phyloP scores from a whole-genome alignment of 2,329 filamentous ascomycete genomes.

The Ceratocystis harringtonii region DNA sequence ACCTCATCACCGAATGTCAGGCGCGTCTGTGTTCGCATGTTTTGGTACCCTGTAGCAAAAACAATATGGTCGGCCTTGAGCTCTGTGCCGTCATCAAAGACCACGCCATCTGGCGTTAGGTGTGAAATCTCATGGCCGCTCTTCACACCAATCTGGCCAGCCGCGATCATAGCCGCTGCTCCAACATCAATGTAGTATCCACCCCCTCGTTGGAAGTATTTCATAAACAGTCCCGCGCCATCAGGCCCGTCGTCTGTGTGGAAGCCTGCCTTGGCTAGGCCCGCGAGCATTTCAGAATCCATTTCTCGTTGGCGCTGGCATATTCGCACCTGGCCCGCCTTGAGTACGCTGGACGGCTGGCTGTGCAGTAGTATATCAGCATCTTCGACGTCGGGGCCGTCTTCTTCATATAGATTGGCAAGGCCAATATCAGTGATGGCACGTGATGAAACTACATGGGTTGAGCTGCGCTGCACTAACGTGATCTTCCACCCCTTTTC shows the following conservation, averaged over 20 bases:
- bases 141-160: conserved; percentile 49
- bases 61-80: conserved; percentile 49
- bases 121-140: conserved; percentile 40
- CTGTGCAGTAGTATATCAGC: conserved; percentile 47
- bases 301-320: conserved; percentile 24
- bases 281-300: conserved; percentile 29
- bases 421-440: conserved; percentile 38
- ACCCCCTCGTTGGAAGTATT: conserved; percentile 51
- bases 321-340: conserved; percentile 38
- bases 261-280: conserved; percentile 44
- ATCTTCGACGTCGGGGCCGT: conserved; percentile 46
- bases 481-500: conserved; percentile 54
- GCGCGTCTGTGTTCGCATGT: conserved; percentile 50
- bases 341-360: conserved; percentile 43
- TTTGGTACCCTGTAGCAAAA: conserved; percentile 49
- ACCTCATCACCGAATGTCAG: conserved; percentile 47
- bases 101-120: conserved; percentile 32
- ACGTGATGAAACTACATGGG: conserved; percentile 45
- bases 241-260: conserved; percentile 43
- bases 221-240: conserved; percentile 41
- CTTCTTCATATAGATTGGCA: conserved; percentile 35
- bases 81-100: conserved; percentile 39
- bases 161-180: conserved; percentile 43
- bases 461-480: conserved; percentile 53
- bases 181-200: conserved; percentile 61